phyloP scores from a whole-genome alignment of 177 flowering plant genomes.

The Vitis hybrid region DNA sequence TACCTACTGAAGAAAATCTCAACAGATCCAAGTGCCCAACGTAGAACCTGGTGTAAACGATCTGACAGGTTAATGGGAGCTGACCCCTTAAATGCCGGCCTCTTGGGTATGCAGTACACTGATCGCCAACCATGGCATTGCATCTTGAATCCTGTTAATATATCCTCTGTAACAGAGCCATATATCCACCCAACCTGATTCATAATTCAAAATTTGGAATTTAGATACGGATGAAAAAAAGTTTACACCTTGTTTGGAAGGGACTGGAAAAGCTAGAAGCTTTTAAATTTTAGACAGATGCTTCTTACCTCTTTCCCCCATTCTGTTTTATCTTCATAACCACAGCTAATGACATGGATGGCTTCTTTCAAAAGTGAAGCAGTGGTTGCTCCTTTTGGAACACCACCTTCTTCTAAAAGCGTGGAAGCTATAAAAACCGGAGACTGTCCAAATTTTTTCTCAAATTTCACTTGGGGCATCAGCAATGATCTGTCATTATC shows the following conservation, averaged over 20 bases:
- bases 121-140: conserved; percentile 97
- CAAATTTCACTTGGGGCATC: conserved; percentile 60
- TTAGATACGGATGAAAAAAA: neutral
- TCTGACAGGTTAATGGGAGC: conserved; percentile 92
- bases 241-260: neutral
- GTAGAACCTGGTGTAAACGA: conserved; percentile 83
- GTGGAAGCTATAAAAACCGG: conserved; percentile 75
- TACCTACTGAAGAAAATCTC: conserved; percentile 83
- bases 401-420: conserved; percentile 69
- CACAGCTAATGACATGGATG: conserved; percentile 88
- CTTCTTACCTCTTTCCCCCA: conserved; percentile 82
- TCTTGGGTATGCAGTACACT: conserved; percentile 81
- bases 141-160: conserved; percentile 92
- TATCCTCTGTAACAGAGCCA: conserved; percentile 94
- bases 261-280: neutral
- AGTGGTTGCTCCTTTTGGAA: conserved; percentile 43
- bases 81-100: conserved; percentile 91
- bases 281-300: too few relatives aligned
- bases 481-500: conserved; percentile 55
- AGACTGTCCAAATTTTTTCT: conserved; percentile 81
- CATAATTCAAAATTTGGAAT: conserved; percentile 2
- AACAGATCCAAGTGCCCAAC: conserved; percentile 95
- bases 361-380: conserved; percentile 81
- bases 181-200: conserved; percentile 93
- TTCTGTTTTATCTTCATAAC: conserved; percentile 86